A percentile compares a stretch with the other conserved stretches of the same genome.
Conservation (phyloP, 768 basidiomycete genomes). For the Suillus spraguei region DNA sequence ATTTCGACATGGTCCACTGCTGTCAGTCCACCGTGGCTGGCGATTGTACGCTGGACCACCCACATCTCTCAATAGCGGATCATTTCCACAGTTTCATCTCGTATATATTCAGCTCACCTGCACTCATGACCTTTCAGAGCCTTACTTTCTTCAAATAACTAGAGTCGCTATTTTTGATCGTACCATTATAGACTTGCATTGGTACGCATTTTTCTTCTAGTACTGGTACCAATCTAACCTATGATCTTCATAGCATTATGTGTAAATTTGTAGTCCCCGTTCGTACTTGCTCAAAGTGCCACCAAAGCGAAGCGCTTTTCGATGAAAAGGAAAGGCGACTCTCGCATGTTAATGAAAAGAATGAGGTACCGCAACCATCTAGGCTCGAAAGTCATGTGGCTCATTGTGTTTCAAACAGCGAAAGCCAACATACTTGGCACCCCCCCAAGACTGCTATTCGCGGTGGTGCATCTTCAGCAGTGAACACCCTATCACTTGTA, state of each 20-base stretch:
- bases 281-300: conserved; percentile 35
- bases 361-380: conserved; percentile 20
- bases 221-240: background rate
- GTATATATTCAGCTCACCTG: background rate
- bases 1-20: background rate
- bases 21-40: background rate
- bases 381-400: background rate
- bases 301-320: conserved; percentile 29
- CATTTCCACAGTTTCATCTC: background rate
- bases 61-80: conserved; percentile 1
- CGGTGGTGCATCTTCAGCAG: conserved; percentile 32
- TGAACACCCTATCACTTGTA: conserved; percentile 28
- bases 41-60: background rate
- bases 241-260: conserved; percentile 19
- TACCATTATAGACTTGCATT: background rate
- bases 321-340: conserved; percentile 16
- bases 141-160: background rate
- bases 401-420: conserved; percentile 15
- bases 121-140: background rate
- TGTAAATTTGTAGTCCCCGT: conserved; percentile 33
- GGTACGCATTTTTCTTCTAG: background rate
- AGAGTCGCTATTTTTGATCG: background rate
- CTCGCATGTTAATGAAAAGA: conserved; percentile 21
- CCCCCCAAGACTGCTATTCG: conserved; percentile 34
- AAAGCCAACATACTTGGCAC: conserved; percentile 28